Conservation (phyloP, 2,329 filamentous ascomycete genomes). For the Penicillium sp. region DNA sequence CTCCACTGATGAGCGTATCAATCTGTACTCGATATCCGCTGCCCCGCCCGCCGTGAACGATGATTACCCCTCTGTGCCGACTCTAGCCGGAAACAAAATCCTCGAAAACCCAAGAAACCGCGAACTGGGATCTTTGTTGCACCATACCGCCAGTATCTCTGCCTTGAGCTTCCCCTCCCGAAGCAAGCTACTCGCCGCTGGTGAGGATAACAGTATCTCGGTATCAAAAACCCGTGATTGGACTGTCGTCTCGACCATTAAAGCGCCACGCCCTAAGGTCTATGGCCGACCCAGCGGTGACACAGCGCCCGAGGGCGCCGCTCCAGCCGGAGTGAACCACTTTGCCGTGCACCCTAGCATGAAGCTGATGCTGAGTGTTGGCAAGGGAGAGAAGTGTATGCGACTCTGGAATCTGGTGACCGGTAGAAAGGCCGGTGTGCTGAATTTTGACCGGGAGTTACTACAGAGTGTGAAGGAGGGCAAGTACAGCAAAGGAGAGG, state of each 20-base stretch:
- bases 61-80: constrained; percentile 61
- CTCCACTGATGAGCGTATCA: constrained; percentile 90
- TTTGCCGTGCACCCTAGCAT: constrained; percentile 95
- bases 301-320: constrained; percentile 77
- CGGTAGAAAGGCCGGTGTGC: constrained; percentile 88
- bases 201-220: constrained; percentile 88
- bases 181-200: constrained; percentile 81
- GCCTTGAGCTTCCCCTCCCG: constrained; percentile 78
- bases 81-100: constrained; percentile 70
- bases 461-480: constrained; percentile 75
- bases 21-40: constrained; percentile 85
- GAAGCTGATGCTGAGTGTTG: constrained; percentile 93
- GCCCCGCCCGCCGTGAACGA: constrained; percentile 61
- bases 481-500: constrained; percentile 77
- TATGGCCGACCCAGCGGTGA: constrained; percentile 83
- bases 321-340: constrained; percentile 87
- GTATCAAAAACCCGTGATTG: constrained; percentile 87
- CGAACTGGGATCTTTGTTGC: constrained; percentile 81
- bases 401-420: constrained; percentile 95
- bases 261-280: constrained; percentile 80
- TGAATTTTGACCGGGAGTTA: constrained; percentile 77
- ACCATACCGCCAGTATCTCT: constrained; percentile 83
- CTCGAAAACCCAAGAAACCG: constrained; percentile 84
- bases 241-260: constrained; percentile 83
- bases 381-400: constrained; percentile 87